These are phyloP conservation scores for Fusarium miscanthi DNA, from an alignment of 2,329 filamentous ascomycete species.

Conservation along the genomic window DNA sequence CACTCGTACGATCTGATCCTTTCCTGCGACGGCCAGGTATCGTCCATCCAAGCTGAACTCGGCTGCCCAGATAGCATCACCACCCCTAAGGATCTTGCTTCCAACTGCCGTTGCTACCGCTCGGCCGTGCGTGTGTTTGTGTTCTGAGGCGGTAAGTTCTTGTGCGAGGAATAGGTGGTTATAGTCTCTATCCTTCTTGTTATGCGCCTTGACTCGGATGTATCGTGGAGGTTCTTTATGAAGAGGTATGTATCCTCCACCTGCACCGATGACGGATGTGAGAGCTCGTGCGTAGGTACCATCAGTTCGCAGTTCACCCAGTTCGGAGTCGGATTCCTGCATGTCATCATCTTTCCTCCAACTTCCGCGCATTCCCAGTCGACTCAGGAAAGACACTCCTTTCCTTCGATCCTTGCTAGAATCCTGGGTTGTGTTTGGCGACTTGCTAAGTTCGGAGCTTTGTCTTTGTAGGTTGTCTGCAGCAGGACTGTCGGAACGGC, in stretches of 20 bases:
- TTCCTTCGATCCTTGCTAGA: slow-evolving; percentile 76
- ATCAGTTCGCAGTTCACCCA: slow-evolving; percentile 75
- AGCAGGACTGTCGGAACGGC: slow-evolving; percentile 63
- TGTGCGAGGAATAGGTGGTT: slow-evolving; percentile 91
- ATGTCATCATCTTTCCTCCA: slow-evolving; percentile 77
- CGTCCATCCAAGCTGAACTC: slow-evolving; percentile 93
- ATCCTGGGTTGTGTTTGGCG: slow-evolving; percentile 55
- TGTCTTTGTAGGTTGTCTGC: slow-evolving; percentile 55
- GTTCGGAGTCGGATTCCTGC: slow-evolving; percentile 75
- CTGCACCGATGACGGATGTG: slow-evolving; percentile 76
- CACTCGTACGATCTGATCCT: slow-evolving; percentile 85
- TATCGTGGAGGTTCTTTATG: slow-evolving; percentile 92
- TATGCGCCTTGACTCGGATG: slow-evolving; percentile 83
- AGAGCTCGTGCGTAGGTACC: slow-evolving; percentile 87
- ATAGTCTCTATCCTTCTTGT: slow-evolving; percentile 86
- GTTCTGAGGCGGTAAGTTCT: slow-evolving; percentile 76
- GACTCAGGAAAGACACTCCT: slow-evolving; percentile 88
- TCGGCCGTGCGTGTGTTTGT: slow-evolving; percentile 45
- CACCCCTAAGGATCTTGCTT: slow-evolving; percentile 56
- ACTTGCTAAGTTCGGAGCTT: slow-evolving; percentile 57
- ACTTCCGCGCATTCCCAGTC: slow-evolving; percentile 75
- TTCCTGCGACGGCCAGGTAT: slow-evolving; percentile 91
- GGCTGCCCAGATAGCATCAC: slow-evolving; percentile 87
- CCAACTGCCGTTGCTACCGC: slow-evolving; percentile 53
- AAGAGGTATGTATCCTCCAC: slow-evolving; percentile 80